Base-by-base conservation (phyloP, 176 grass and related monocot genomes). In the Musa beccarii region DNA sequence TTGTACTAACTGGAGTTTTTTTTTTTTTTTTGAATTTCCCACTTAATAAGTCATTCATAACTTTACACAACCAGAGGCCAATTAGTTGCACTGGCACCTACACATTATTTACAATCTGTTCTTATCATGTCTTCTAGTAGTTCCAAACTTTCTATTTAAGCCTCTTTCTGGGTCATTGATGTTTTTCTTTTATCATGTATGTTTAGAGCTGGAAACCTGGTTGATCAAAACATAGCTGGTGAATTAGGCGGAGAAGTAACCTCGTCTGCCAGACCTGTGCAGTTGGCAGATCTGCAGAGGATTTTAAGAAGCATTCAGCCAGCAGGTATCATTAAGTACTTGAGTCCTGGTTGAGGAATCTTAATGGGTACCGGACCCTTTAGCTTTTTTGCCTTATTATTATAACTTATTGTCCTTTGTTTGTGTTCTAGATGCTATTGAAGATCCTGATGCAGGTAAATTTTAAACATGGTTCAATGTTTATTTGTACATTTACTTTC, bases 181-280 rank as follows among this genome's bases (percentile, higher is more conserved):
- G 26, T 56, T 52, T 72, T 80, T 80, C 12, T n/a, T 59, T 17
- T 53, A 11, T 69, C 68, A 20, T 16, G 19, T 50, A 73, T 64
- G 26, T 24, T 64, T 62, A 98, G 94, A 83, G 94, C 90, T 85
- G 94, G 90, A 82, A 98, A 93, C 86, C 83, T 97, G 88, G 94
- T 91, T 85, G 94, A 92, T 85, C 93, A 98, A 82, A 93, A 84
- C 75, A 87, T 98, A 88, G 82, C 88, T 23, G 68, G 84, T 73
- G 94, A 98, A 84, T 75, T 93, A 83, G 78, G 90, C 79, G 88
- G 94, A 78, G 94, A 98, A 78, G 94, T 98, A 25, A 98, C 90
- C 56, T 98, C 94, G 68, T 87, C 90, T 67, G 86, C 86, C 81
- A 86, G 94, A 61, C 90, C 88, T 67, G 94, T 98, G 76, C 84